Base-by-base conservation (phyloP, 83 land plant genomes). In the Larix sibirica region DNA sequence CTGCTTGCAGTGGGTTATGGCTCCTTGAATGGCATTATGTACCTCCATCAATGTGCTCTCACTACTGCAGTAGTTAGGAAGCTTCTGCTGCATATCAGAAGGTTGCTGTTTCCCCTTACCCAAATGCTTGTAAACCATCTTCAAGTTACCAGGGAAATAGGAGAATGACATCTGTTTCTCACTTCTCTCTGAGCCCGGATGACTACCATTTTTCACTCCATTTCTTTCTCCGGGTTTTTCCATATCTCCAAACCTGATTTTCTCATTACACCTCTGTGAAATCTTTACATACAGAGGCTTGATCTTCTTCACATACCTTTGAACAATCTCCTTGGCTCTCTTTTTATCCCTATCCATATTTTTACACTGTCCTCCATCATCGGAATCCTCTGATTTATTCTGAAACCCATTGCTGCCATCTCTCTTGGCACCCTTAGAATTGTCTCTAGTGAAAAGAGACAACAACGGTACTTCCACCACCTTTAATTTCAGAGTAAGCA, bases 21-120 rank as follows among this genome's bases (percentile, higher is more conserved):
- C 94, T 18, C 94, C 92, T 78, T 92, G 92, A 23, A 92, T 90
- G 16, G 94, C 94, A 76, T 83, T 92, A 79, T 92, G 94, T 64
- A 92, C 64, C 84, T 92, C 94, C 83, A 90, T 88, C 92, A 90
- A 88, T 73, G 77, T 73, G 23, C 77, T 73, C 77, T 73, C 77
- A 73, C 77, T 73, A 42, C 21, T 20, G 54, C 6, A 73, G 54
- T 42, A 73, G 26, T 42, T 73, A n/a, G 56, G 77, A 12, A 42
- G 42, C 42, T 42, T 20, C 38, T 10, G 44, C 18, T 71, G 38
- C 54, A 20, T 8, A 17, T 38, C n/a, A 71, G 76, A 18, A 40
- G 76, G 36, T 2, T n/a, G 42, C 23, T 7, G 68, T 90, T 85
- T 82, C 23, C 94, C 89, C 3, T 24, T 75, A 23, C 40, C 62